Conservation (phyloP, 768 basidiomycete genomes). For the Porpolomopsis calyptriformis region DNA sequence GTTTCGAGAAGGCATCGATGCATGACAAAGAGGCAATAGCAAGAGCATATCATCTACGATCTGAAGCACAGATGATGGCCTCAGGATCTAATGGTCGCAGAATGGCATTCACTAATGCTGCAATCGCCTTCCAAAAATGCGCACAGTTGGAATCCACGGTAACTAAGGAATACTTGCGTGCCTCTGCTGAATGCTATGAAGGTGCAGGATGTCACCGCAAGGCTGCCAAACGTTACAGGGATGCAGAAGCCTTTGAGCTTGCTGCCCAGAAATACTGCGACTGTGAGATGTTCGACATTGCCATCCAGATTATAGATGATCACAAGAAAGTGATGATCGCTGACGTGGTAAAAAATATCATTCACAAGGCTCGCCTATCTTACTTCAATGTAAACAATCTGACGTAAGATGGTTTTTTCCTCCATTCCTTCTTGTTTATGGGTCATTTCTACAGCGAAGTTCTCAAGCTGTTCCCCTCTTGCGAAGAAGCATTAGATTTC, state of each 20-base stretch:
- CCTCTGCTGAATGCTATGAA: neutral
- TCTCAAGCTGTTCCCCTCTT: constrained; percentile 35
- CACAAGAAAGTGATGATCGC: neutral
- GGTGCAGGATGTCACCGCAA: neutral
- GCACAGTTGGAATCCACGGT: neutral
- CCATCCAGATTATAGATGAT: neutral
- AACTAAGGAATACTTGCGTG: neutral
- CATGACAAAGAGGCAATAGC: constrained; percentile 36
- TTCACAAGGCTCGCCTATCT: neutral
- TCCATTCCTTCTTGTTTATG: neutral
- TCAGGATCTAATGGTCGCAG: constrained; percentile 17
- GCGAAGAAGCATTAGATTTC: constrained; percentile 47
- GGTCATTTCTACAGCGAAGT: constrained; percentile 30
- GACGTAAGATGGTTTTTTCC: neutral
- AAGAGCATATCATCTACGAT: constrained; percentile 43
- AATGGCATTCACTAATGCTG: constrained; percentile 35
- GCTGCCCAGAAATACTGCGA: neutral
- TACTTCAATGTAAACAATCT: neutral
- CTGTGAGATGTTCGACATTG: neutral
- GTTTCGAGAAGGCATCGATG: constrained; percentile 38
- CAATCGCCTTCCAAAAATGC: constrained; percentile 31
- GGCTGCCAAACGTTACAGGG: neutral
- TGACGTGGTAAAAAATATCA: neutral
- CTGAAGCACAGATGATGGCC: constrained; percentile 33
- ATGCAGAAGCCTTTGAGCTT: neutral